Conservation (phyloP, 768 basidiomycete genomes). For the Pleurotus citrinopileatus region DNA sequence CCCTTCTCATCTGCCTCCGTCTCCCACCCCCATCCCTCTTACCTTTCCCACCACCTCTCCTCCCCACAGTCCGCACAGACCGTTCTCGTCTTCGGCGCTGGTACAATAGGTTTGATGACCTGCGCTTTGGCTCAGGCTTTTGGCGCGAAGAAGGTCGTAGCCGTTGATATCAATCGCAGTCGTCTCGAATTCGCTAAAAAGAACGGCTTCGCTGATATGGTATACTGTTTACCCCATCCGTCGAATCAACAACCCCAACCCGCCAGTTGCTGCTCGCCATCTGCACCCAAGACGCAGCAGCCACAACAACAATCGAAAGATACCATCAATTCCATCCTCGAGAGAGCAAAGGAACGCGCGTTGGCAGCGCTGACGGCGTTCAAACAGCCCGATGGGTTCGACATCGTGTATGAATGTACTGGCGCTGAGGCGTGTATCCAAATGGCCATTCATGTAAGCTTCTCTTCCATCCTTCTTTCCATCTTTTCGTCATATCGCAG, state of each 20-base stretch:
- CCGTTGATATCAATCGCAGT: constrained; percentile 80
- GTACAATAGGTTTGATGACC: constrained; percentile 90
- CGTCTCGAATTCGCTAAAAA: constrained; percentile 76
- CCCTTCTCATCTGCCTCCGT: neutral
- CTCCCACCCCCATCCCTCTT: constrained; percentile 67
- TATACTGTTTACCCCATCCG: constrained; percentile 54
- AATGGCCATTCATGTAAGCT: constrained; percentile 83
- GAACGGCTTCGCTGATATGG: constrained; percentile 75
- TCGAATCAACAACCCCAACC: neutral
- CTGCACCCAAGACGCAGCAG: constrained; percentile 13
- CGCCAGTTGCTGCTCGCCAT: neutral
- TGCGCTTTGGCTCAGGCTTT: constrained; percentile 72
- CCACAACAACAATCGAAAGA: constrained; percentile 38
- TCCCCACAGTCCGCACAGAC: constrained; percentile 59
- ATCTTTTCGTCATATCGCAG: constrained; percentile 3
- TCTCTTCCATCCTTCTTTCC: constrained; percentile 5
- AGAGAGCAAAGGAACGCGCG: constrained; percentile 57
- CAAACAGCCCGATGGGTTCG: constrained; percentile 73
- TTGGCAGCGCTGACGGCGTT: constrained; percentile 52
- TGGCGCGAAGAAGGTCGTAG: constrained; percentile 72
- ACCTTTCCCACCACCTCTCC: constrained; percentile 90
- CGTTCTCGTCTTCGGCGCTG: constrained; percentile 89
- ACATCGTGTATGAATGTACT: constrained; percentile 93
- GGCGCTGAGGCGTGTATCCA: constrained; percentile 92
- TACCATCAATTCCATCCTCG: constrained; percentile 53